Percentiles rank a stretch among this genome's conserved stretches.
phyloP scores from a whole-genome alignment of 805 yeast species.

The Lipomyces lipofer region DNA sequence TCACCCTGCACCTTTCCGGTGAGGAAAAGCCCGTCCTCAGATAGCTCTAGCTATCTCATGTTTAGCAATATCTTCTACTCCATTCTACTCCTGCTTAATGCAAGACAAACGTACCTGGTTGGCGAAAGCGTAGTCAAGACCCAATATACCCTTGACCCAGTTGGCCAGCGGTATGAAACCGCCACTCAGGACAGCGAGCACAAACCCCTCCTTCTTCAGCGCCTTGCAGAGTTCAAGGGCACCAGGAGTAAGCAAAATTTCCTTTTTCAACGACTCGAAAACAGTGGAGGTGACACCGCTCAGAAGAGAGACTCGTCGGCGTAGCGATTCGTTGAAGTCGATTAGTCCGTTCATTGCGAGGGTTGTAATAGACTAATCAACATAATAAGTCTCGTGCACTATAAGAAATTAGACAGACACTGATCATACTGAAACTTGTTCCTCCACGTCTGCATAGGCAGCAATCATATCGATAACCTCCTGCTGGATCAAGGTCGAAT shows the following conservation, averaged over 20 bases:
- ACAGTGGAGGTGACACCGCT: constrained; percentile 77
- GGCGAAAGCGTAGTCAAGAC: constrained; percentile 86
- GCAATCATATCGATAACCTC: constrained; percentile 97
- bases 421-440: constrained; percentile 62
- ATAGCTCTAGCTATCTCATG: constrained; percentile 40
- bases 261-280: constrained; percentile 74
- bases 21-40: constrained; percentile 49
- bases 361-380: constrained; percentile 64
- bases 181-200: constrained; percentile 87
- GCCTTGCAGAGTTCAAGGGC: constrained; percentile 68
- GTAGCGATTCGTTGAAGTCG: constrained; percentile 81
- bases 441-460: constrained; percentile 87
- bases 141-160: constrained; percentile 64
- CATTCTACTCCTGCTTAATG: too few relatives aligned
- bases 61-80: constrained; percentile 1
- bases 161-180: constrained; percentile 90
- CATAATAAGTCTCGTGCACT: not conserved
- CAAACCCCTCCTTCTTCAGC: constrained; percentile 61
- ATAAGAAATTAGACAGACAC: not conserved
- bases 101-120: constrained; percentile 49
- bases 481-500: constrained; percentile 91
- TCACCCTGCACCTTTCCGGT: constrained; percentile 79
- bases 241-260: constrained; percentile 80
- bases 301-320: constrained; percentile 72
- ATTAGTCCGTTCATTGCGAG: constrained; percentile 97